Percentiles rank a stretch among this genome's conserved stretches.
Evolutionary conservation across 139 green algal genomes (phyloP).

Genomic region (Chlamydomonas sphaeroides): DNA sequence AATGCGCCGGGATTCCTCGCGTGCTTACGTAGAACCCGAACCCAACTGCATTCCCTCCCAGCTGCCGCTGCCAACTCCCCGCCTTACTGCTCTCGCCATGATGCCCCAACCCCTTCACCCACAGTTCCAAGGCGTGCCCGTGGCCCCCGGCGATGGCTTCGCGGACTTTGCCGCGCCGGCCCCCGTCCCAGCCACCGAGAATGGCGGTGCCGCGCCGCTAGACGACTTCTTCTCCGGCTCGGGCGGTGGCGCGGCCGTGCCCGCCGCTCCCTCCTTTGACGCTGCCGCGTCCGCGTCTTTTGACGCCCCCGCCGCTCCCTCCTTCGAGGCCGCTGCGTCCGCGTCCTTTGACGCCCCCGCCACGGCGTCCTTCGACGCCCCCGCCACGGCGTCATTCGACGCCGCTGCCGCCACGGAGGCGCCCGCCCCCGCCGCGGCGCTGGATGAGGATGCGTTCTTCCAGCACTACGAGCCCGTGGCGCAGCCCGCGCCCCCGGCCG

Average conservation of each 20-base stretch:
- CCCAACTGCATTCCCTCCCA: too few relatives aligned
- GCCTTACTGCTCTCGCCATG: too few relatives aligned
- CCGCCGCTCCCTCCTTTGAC: neutral
- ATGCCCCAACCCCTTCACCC: too few relatives aligned
- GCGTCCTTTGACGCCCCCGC: too few relatives aligned
- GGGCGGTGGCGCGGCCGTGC: neutral
- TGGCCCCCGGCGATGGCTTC: neutral
- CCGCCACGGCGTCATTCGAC: too few relatives aligned
- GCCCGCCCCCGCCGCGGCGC: neutral
- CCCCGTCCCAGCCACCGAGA: neutral
- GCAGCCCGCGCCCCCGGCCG: neutral
- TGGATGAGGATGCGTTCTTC: constrained; percentile 33
- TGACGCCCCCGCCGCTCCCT: too few relatives aligned
- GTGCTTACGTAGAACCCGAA: too few relatives aligned
- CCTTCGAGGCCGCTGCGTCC: too few relatives aligned
- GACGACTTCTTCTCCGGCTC: constrained; percentile 11
- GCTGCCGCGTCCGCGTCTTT: too few relatives aligned
- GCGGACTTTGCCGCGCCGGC: neutral
- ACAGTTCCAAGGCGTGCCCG: constrained; percentile 17
- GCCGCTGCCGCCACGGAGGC: neutral
- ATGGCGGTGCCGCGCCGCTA: neutral
- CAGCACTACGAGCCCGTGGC: constrained; percentile 2
- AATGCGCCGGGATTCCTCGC: too few relatives aligned
- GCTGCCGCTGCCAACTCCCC: too few relatives aligned
- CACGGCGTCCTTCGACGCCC: too few relatives aligned